phyloP scores from a whole-genome alignment of 2,329 filamentous ascomycete genomes.

The Fusarium pseudoanthophilum region DNA sequence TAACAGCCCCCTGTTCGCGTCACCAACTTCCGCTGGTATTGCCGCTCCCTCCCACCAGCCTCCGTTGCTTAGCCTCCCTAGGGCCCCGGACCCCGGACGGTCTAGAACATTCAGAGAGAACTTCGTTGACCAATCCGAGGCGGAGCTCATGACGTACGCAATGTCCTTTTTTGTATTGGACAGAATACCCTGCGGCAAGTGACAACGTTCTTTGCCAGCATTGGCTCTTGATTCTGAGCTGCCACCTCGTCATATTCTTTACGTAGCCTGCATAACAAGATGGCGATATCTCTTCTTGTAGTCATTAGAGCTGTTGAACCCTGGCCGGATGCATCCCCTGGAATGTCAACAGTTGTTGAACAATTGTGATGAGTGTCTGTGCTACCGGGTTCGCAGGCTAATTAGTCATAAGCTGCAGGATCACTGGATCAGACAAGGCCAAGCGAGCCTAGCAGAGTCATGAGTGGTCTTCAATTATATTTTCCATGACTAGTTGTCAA shows the following conservation, averaged over 20 bases:
- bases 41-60: constrained; percentile 28
- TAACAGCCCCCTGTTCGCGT: constrained; percentile 18
- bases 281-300: not conserved
- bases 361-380: not conserved
- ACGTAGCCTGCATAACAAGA: not conserved
- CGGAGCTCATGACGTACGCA: constrained; percentile 23
- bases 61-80: constrained; percentile 18
- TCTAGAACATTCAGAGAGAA: constrained; percentile 37
- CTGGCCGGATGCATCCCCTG: not conserved
- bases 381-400: not conserved
- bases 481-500: constrained; percentile 1
- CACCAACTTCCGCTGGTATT: constrained; percentile 31
- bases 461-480: not conserved
- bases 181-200: not conserved
- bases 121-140: constrained; percentile 31
- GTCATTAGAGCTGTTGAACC: not conserved
- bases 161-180: not conserved
- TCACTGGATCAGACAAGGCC: not conserved
- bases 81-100: constrained; percentile 24
- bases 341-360: not conserved
- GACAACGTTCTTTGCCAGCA: not conserved
- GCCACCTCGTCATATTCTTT: constrained; percentile 3
- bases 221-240: not conserved
- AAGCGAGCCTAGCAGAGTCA: not conserved
- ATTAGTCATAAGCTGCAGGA: not conserved